These are phyloP conservation scores for Aspergillus aculeatinus DNA, from an alignment of 2,329 filamentous ascomycete species.

Conservation along the genomic window DNA sequence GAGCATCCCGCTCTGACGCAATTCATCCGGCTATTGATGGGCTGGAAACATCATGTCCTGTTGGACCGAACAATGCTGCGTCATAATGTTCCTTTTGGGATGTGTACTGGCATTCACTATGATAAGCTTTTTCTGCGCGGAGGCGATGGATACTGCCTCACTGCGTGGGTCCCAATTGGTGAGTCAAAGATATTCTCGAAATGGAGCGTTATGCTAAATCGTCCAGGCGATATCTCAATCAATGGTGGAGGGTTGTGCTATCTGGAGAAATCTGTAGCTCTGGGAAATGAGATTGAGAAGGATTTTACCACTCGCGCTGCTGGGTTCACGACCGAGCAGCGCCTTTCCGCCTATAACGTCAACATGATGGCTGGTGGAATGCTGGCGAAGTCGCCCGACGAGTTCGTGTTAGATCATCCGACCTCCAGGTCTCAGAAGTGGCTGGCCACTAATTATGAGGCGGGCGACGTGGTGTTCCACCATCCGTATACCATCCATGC, in stretches of 20 bases:
- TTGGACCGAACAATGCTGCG: conserved; percentile 39
- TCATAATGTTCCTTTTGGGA: conserved; percentile 40
- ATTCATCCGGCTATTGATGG: conserved; percentile 40
- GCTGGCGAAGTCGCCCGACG: conserved; percentile 21
- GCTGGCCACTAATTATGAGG: conserved; percentile 39
- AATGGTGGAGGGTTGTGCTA: conserved; percentile 46
- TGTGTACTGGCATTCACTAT: conserved; percentile 44
- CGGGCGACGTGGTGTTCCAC: conserved; percentile 47
- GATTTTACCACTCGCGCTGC: conserved; percentile 34
- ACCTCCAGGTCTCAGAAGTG: conserved; percentile 23
- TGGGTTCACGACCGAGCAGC: conserved; percentile 32
- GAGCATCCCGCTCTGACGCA: conserved; percentile 35
- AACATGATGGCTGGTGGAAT: conserved; percentile 32
- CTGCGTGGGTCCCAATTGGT: conserved; percentile 41
- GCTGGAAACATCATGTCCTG: conserved; percentile 38
- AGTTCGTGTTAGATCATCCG: conserved; percentile 25
- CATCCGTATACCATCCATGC: conserved; percentile 46
- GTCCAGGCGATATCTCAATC: conserved; percentile 16
- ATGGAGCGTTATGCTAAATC: not conserved
- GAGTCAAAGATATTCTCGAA: conserved; percentile 13
- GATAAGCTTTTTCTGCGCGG: conserved; percentile 44
- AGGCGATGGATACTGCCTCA: conserved; percentile 36
- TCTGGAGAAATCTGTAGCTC: conserved; percentile 36
- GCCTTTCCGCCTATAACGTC: conserved; percentile 30
- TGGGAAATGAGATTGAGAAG: conserved; percentile 41